Evolutionary conservation across 768 basidiomycete genomes (phyloP).

Genomic region (Mycena epipterygia): DNA sequence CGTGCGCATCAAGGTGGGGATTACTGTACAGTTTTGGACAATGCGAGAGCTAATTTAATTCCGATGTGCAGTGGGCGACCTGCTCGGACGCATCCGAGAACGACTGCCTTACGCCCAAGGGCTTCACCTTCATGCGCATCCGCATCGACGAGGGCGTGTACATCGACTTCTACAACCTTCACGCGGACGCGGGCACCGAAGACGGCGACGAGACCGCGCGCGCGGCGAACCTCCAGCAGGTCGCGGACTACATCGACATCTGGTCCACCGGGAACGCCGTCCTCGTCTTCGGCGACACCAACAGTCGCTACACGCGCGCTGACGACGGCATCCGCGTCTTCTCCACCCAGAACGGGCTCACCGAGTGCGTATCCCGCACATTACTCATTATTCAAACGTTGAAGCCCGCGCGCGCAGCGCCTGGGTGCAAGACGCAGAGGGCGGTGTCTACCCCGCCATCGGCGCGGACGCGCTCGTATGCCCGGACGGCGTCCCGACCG

Average conservation of each 20-base stretch:
- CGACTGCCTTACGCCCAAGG: conserved; percentile 56
- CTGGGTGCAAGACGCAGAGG: conserved; percentile 47
- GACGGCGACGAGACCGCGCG: conserved; percentile 49
- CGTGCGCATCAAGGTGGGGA: conserved; percentile 41
- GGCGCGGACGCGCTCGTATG: conserved; percentile 47
- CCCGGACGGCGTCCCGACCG: conserved; percentile 47
- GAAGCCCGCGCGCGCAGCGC: conserved; percentile 44
- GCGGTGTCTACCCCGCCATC: conserved; percentile 43
- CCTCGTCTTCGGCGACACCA: conserved; percentile 56
- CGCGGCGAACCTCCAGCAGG: conserved; percentile 49
- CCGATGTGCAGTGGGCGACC: conserved; percentile 16
- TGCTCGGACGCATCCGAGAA: conserved; percentile 40
- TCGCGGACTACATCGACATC: conserved; percentile 43
- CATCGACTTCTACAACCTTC: conserved; percentile 55
- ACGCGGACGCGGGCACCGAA: conserved; percentile 53
- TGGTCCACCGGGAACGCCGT: conserved; percentile 51
- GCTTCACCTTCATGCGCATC: conserved; percentile 54
- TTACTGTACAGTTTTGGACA: not conserved
- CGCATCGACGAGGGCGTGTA: conserved; percentile 48
- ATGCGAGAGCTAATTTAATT: not conserved
- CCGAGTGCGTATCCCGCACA: conserved; percentile 12
- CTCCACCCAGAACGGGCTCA: conserved; percentile 24
- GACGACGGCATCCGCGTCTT: conserved; percentile 40
- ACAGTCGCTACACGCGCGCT: conserved; percentile 50
- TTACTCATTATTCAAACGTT: not conserved